phyloP scores from a whole-genome alignment of 2,329 filamentous ascomycete genomes.

The Aspergillus udagawae region DNA sequence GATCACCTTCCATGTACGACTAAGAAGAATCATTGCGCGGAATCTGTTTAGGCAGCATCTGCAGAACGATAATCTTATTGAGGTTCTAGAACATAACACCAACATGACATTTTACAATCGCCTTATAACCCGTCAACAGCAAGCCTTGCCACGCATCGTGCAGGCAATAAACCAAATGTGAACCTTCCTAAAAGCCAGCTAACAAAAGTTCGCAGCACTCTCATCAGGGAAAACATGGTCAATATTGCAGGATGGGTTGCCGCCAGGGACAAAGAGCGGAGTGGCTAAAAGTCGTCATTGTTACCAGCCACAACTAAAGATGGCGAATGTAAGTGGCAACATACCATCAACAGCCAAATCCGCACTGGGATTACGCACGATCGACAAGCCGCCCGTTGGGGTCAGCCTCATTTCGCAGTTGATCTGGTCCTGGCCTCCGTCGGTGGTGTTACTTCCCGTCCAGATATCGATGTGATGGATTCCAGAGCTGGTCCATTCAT shows the following conservation, averaged over 20 bases:
- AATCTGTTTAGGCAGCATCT: neutral
- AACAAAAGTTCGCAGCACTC: neutral
- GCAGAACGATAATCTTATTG: neutral
- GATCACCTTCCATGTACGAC: too few species aligned
- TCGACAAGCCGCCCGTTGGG: conserved; percentile 20
- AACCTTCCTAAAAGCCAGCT: too few species aligned
- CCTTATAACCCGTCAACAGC: neutral
- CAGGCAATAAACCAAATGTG: neutral
- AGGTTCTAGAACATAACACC: neutral
- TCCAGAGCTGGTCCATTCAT: conserved; percentile 19
- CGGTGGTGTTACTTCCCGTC: conserved; percentile 30
- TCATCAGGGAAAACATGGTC: conserved; percentile 6
- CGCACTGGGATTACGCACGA: conserved; percentile 28
- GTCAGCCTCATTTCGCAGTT: conserved; percentile 37
- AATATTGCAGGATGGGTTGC: conserved; percentile 2
- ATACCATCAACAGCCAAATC: conserved; percentile 32
- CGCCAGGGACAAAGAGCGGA: conserved; percentile 5
- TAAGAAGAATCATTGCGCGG: neutral
- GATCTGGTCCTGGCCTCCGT: conserved; percentile 32
- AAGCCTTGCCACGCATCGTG: neutral
- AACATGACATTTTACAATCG: neutral
- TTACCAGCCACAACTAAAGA: neutral
- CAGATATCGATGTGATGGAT: conserved; percentile 37
- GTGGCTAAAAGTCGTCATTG: conserved; percentile 2
- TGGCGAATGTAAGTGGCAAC: conserved; percentile 5